phyloP scores from a whole-genome alignment of 2,329 filamentous ascomycete species.

The Fusarium concolor region DNA sequence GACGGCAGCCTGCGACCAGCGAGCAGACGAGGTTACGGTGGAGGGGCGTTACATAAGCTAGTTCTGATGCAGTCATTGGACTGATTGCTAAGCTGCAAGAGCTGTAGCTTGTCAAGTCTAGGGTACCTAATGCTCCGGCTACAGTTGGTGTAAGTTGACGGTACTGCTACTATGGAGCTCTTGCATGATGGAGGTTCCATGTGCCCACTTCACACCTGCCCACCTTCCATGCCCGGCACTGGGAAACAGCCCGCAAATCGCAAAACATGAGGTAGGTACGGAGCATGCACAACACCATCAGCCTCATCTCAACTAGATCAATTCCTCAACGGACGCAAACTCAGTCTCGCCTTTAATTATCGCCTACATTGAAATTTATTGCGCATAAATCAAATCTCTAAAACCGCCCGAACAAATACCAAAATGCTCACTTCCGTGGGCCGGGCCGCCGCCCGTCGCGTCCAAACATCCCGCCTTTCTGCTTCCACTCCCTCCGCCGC shows the following conservation, averaged over 20 bases:
- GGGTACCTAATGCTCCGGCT: conserved; percentile 3
- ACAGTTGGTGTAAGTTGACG: neutral
- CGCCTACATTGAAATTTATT: neutral
- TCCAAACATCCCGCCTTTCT: conserved; percentile 42
- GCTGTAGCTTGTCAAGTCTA: conserved; percentile 27
- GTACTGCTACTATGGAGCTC: conserved; percentile 33
- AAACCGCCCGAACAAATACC: neutral
- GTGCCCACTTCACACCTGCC: conserved; percentile 20
- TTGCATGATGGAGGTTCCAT: conserved; percentile 3
- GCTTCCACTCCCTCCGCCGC: conserved; percentile 40
- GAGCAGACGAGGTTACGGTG: conserved; percentile 22
- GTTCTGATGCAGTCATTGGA: conserved; percentile 48
- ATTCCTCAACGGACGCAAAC: conserved; percentile 23
- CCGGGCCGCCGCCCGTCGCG: conserved; percentile 54
- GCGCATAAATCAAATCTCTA: neutral
- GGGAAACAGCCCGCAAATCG: conserved; percentile 20
- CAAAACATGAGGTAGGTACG: conserved; percentile 27
- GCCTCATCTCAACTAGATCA: conserved; percentile 21
- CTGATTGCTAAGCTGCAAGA: conserved; percentile 25
- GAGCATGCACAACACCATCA: conserved; percentile 24
- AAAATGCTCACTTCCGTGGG: conserved; percentile 58
- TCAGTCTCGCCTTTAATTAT: conserved; percentile 8
- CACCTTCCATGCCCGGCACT: conserved; percentile 22
- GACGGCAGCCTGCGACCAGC: conserved; percentile 51
- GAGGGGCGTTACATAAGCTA: conserved; percentile 48